Conservation (phyloP, 2,329 filamentous ascomycete genomes). For the Diaporthe helianthi region DNA sequence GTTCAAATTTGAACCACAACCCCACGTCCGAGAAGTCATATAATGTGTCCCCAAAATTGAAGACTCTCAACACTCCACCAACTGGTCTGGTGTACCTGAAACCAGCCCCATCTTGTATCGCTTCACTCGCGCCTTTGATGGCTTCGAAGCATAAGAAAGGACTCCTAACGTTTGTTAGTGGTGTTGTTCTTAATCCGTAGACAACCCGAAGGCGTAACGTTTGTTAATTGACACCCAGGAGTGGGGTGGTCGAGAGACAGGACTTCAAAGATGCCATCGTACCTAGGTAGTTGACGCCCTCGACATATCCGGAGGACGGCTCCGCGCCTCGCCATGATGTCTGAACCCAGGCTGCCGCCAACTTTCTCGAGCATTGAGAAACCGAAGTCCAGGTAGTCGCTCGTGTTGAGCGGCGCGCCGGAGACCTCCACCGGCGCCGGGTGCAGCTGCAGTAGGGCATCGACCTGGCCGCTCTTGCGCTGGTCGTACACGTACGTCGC, state of each 20-base stretch:
- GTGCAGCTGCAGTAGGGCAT: background rate
- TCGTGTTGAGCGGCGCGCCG: background rate
- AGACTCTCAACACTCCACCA: background rate
- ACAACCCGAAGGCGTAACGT: too few species aligned
- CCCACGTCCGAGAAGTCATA: slow-evolving; percentile 2
- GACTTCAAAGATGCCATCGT: slow-evolving; percentile 1
- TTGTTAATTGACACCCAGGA: too few species aligned
- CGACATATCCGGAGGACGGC: background rate
- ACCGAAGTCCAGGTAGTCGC: background rate
- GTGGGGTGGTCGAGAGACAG: too few species aligned
- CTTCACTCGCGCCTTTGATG: background rate
- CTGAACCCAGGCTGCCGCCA: background rate
- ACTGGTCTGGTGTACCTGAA: background rate
- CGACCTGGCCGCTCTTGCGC: background rate
- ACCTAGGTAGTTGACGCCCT: background rate
- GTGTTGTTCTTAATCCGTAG: too few species aligned
- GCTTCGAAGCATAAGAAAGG: background rate
- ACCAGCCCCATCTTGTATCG: background rate
- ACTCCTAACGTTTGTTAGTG: background rate
- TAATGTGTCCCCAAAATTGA: too few species aligned
- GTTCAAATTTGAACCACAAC: background rate
- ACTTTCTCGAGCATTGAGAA: too few species aligned
- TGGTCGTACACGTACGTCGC: background rate
- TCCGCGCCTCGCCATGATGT: background rate
- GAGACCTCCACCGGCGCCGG: background rate